These are phyloP conservation scores for Aquilaria sinensis DNA, from an alignment of 345 rosid genomes.

Conservation along the genomic window DNA sequence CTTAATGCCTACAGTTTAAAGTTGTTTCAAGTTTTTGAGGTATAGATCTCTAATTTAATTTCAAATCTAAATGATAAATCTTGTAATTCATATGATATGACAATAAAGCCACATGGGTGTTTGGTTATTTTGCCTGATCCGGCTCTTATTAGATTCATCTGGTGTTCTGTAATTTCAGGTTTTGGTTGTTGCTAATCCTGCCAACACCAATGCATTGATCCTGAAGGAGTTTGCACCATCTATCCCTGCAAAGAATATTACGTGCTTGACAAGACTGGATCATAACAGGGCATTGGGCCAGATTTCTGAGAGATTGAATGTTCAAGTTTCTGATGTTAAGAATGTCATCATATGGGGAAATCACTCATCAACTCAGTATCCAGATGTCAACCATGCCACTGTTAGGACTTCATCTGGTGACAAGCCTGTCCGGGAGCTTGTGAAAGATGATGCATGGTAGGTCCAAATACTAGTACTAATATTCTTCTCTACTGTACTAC, in stretches of 20 bases:
- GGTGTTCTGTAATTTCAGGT: conserved; percentile 43
- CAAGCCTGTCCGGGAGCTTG: conserved; percentile 74
- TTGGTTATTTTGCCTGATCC: not conserved
- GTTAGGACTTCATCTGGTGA: conserved; percentile 67
- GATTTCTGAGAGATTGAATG: conserved; percentile 80
- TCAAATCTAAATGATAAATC: too few species aligned
- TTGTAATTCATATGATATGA: too few species aligned
- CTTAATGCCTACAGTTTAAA: too few species aligned
- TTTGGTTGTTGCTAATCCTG: conserved; percentile 97
- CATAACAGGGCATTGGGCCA: conserved; percentile 99
- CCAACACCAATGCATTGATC: conserved; percentile 97
- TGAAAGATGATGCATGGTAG: conserved; percentile 83
- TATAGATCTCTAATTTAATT: too few species aligned
- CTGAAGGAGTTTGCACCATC: conserved; percentile 96
- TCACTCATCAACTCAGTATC: conserved; percentile 96
- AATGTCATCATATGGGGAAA: conserved; percentile 98
- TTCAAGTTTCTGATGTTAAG: conserved; percentile 89
- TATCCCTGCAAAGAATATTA: conserved; percentile 87
- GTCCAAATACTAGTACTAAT: not conserved
- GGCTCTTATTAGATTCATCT: not conserved
- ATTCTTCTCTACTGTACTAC: not conserved
- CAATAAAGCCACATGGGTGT: not conserved
- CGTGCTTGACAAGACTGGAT: conserved; percentile 92
- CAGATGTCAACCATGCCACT: conserved; percentile 98
- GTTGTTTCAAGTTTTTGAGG: too few species aligned